Percentiles rank a stretch among this genome's conserved stretches.
Evolutionary conservation across 108 stramenopile genomes (phyloP).

Genomic region (Chaetoceros tenuissimus): DNA sequence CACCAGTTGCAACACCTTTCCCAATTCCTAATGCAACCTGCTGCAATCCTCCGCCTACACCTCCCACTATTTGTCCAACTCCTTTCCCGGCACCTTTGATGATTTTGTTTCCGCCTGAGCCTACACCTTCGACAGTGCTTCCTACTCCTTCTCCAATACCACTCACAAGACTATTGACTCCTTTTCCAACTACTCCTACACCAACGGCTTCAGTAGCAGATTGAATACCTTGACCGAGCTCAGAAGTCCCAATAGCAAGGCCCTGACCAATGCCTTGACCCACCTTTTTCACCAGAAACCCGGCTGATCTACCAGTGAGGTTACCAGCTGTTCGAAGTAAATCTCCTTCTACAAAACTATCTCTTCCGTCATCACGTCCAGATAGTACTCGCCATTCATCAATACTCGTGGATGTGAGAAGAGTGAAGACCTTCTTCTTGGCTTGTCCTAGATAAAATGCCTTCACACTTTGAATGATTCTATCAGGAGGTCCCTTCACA

Average conservation of each 20-base stretch:
- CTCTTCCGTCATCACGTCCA: conserved; percentile 68
- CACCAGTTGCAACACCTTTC: conserved; percentile 64
- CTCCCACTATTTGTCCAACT: conserved; percentile 74
- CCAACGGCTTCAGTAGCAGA: conserved; percentile 59
- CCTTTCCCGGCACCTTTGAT: conserved; percentile 77
- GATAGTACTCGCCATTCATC: conserved; percentile 82
- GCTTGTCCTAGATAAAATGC: conserved; percentile 68
- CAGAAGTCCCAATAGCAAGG: conserved; percentile 37
- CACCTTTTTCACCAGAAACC: conserved; percentile 49
- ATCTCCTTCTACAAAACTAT: conserved; percentile 81
- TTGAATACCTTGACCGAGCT: conserved; percentile 67
- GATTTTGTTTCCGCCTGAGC: conserved; percentile 65
- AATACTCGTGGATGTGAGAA: conserved; percentile 72
- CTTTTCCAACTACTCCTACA: conserved; percentile 60
- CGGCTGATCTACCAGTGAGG: conserved; percentile 65
- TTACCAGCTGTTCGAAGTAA: conserved; percentile 76
- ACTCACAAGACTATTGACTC: conserved; percentile 80
- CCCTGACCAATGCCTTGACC: conserved; percentile 64
- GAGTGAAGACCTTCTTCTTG: conserved; percentile 67
- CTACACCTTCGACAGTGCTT: conserved; percentile 69
- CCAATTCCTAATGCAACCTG: conserved; percentile 72
- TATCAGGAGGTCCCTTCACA: conserved; percentile 73
- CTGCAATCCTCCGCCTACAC: conserved; percentile 63
- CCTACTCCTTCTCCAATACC: conserved; percentile 82
- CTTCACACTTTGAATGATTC: conserved; percentile 56